A percentile compares a stretch with the other conserved stretches of the same genome.
Conservation (phyloP, 169 alveolate genomes). For the Plasmodium falciparum region DNA sequence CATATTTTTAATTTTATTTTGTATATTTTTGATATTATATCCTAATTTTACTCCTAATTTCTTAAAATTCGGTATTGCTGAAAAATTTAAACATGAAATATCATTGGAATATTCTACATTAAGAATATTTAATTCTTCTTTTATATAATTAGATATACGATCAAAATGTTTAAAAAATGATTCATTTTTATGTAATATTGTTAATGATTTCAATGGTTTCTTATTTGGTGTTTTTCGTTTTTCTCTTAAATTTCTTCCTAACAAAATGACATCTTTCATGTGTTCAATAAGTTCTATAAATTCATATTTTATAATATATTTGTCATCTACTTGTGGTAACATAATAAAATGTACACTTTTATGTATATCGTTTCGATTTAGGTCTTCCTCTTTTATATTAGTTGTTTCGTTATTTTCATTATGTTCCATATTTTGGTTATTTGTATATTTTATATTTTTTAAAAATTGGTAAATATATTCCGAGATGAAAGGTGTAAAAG, state of each 20-base stretch:
- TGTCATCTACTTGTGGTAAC: slow-evolving; percentile 72
- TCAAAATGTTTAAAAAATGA: slow-evolving; percentile 81
- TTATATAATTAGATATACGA: slow-evolving; percentile 83
- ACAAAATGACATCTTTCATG: slow-evolving; percentile 81
- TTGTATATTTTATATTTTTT: slow-evolving; percentile 87
- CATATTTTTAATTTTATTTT: slow-evolving; percentile 83
- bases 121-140: slow-evolving; percentile 91
- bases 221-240: slow-evolving; percentile 91
- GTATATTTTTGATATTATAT: slow-evolving; percentile 86
- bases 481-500: slow-evolving; percentile 95
- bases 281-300: slow-evolving; percentile 65
- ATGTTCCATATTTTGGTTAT: slow-evolving; percentile 91
- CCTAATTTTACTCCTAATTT: slow-evolving; percentile 91
- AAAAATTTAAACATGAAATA: slow-evolving; percentile 84
- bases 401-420: slow-evolving; percentile 70
- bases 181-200: slow-evolving; percentile 82
- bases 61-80: slow-evolving; percentile 91
- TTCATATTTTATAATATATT: slow-evolving; percentile 44
- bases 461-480: slow-evolving; percentile 94
- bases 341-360: slow-evolving; percentile 86
- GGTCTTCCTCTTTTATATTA: too few relatives aligned
- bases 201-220: slow-evolving; percentile 90
- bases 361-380: background rate
- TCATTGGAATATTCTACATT: slow-evolving; percentile 85
- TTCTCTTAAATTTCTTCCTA: slow-evolving; percentile 95